Evolutionary conservation across 768 basidiomycete genomes (phyloP).

Genomic region (Leccinellum albellum): DNA sequence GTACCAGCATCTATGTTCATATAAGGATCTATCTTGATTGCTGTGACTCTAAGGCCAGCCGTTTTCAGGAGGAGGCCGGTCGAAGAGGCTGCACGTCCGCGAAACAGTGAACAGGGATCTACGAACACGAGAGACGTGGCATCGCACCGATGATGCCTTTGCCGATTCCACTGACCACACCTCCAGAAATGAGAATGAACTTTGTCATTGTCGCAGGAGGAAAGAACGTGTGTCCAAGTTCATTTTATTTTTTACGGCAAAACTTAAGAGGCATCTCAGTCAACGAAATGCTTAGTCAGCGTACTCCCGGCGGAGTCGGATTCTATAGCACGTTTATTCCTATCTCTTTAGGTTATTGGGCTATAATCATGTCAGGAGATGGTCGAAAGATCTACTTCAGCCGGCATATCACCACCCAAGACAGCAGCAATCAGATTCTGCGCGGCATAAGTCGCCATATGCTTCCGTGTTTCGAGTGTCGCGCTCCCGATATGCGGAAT

Average conservation of each 20-base stretch:
- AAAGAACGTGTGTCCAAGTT: neutral
- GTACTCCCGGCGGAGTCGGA: no score
- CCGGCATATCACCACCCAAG: slow-evolving; percentile 59
- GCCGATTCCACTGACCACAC: slow-evolving; percentile 97
- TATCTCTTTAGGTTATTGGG: neutral
- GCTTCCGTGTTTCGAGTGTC: slow-evolving; percentile 76
- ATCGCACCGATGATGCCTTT: slow-evolving; percentile 96
- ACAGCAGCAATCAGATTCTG: slow-evolving; percentile 47
- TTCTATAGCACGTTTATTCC: no score
- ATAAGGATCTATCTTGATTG: slow-evolving; percentile 99
- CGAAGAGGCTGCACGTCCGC: slow-evolving; percentile 70
- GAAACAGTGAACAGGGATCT: slow-evolving; percentile 18
- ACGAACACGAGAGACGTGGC: slow-evolving; percentile 13
- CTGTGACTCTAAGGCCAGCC: slow-evolving; percentile 92
- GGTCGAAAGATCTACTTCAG: slow-evolving; percentile 39
- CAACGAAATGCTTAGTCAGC: slow-evolving; percentile 2
- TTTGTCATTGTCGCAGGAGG: slow-evolving; percentile 65
- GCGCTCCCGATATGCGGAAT: slow-evolving; percentile 92
- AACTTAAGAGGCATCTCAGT: neutral
- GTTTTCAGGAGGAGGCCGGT: slow-evolving; percentile 95
- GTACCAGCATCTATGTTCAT: slow-evolving; percentile 99
- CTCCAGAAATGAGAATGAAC: slow-evolving; percentile 94
- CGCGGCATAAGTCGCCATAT: slow-evolving; percentile 76
- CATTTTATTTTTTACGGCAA: neutral
- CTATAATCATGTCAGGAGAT: slow-evolving; percentile 1